These are phyloP conservation scores for Xylariaceae sp. DNA, from an alignment of 2,329 filamentous ascomycete genomes.

Conservation along the genomic window DNA sequence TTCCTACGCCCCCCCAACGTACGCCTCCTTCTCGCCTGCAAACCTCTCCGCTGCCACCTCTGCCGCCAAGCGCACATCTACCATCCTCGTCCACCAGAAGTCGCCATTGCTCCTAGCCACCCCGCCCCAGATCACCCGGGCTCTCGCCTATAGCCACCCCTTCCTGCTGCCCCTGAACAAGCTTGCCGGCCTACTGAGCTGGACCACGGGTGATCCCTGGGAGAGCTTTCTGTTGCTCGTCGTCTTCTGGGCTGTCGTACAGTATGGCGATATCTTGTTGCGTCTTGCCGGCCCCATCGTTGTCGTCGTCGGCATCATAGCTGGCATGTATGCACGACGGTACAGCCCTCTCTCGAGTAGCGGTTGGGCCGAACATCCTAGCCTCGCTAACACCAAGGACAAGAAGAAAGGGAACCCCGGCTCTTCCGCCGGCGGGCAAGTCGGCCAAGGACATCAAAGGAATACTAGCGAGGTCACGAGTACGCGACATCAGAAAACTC, in stretches of 20 bases:
- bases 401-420: constrained; percentile 44
- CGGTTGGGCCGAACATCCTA: constrained; percentile 63
- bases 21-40: constrained; percentile 87
- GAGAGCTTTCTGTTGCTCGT: constrained; percentile 92
- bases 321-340: constrained; percentile 89
- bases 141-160: constrained; percentile 93
- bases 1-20: constrained; percentile 67
- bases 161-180: constrained; percentile 90
- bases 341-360: constrained; percentile 92
- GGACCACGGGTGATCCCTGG: constrained; percentile 94
- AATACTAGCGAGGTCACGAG: constrained; percentile 63
- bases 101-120: constrained; percentile 91
- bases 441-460: constrained; percentile 47
- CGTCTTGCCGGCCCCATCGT: constrained; percentile 83
- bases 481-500: constrained; percentile 85
- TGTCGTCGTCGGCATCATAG: constrained; percentile 77
- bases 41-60: constrained; percentile 69
- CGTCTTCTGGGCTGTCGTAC: constrained; percentile 81
- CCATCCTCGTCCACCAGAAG: constrained; percentile 95
- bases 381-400: constrained; percentile 28
- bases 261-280: constrained; percentile 87
- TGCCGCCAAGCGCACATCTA: constrained; percentile 78
- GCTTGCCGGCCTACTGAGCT: constrained; percentile 83
- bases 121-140: constrained; percentile 91
- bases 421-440: constrained; percentile 35